A percentile compares a stretch with the other conserved stretches of the same genome.
These are phyloP conservation scores for Ajuga reptans DNA, from an alignment of 305 asterid genomes.

Conservation along the genomic window DNA sequence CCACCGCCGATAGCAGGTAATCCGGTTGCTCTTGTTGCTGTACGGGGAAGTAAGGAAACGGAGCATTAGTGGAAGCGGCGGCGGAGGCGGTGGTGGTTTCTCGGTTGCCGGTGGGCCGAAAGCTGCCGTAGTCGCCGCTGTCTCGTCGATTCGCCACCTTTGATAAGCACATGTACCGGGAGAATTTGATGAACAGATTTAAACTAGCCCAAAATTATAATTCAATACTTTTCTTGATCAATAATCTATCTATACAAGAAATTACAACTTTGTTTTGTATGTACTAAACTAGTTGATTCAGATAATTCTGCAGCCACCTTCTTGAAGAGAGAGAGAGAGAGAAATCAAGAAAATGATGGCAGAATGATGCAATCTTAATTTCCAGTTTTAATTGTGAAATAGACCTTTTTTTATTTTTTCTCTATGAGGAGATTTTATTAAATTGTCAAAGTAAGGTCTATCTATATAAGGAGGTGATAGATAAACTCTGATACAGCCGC, in stretches of 20 bases:
- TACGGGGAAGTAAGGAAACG: conserved; percentile 22
- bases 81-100: conserved; percentile 16
- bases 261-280: background rate
- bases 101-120: conserved; percentile 19
- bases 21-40: conserved; percentile 33
- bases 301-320: conserved; percentile 6
- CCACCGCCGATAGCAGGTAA: conserved; percentile 43
- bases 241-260: too few relatives aligned
- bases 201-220: background rate
- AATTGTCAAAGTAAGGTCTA: background rate
- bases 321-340: background rate
- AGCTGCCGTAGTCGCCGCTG: conserved; percentile 30
- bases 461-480: conserved; percentile 8
- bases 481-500: conserved; percentile 20
- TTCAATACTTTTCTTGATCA: background rate
- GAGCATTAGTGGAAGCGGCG: background rate
- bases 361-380: conserved; percentile 22
- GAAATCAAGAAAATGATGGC: conserved; percentile 23
- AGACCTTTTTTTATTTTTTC: background rate
- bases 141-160: conserved; percentile 72
- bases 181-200: background rate
- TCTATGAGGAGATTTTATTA: background rate
- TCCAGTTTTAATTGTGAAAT: conserved; percentile 7
- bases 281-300: background rate
- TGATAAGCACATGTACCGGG: conserved; percentile 28